Percentiles rank a stretch among this genome's conserved stretches.
Conservation (phyloP, 805 yeast genomes). For the Candida ovalis region DNA sequence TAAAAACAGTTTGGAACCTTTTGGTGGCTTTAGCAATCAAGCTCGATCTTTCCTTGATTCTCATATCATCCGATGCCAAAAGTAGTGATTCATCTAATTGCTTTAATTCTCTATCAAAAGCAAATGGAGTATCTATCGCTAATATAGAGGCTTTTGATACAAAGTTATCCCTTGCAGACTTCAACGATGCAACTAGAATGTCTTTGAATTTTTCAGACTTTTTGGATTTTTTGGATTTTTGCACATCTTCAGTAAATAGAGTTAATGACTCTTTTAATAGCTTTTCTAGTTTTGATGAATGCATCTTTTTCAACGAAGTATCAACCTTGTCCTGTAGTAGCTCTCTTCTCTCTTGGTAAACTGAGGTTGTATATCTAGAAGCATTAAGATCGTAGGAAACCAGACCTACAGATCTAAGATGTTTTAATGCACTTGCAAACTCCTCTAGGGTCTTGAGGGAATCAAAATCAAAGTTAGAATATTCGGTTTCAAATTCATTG, state of each 20-base stretch:
- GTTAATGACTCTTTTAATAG: constrained; percentile 33
- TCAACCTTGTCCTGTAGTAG: constrained; percentile 49
- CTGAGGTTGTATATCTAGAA: constrained; percentile 63
- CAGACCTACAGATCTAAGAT: constrained; percentile 45
- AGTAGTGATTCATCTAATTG: constrained; percentile 30
- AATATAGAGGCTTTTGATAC: constrained; percentile 32
- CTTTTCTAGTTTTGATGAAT: constrained; percentile 37
- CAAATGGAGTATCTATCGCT: constrained; percentile 29
- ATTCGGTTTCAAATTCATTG: constrained; percentile 38
- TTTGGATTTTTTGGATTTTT: constrained; percentile 22
- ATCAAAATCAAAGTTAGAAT: constrained; percentile 24
- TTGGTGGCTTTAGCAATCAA: constrained; percentile 44
- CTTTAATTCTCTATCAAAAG: constrained; percentile 31
- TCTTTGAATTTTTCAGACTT: constrained; percentile 19
- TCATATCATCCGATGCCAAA: constrained; percentile 30
- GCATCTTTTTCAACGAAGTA: constrained; percentile 39
- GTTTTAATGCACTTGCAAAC: constrained; percentile 41
- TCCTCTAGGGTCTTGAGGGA: constrained; percentile 25
- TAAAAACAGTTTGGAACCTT: constrained; percentile 42
- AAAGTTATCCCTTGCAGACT: constrained; percentile 25
- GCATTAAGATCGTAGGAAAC: constrained; percentile 65
- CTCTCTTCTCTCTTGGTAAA: constrained; percentile 60
- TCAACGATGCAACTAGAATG: constrained; percentile 21
- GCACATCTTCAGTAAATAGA: constrained; percentile 26
- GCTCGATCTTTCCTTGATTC: constrained; percentile 37